Evolutionary conservation across 192 early-diverging fungal genomes (phyloP), one percentile per base, ranked within the genome.

Genomic region (Diversispora eburnea): DNA sequence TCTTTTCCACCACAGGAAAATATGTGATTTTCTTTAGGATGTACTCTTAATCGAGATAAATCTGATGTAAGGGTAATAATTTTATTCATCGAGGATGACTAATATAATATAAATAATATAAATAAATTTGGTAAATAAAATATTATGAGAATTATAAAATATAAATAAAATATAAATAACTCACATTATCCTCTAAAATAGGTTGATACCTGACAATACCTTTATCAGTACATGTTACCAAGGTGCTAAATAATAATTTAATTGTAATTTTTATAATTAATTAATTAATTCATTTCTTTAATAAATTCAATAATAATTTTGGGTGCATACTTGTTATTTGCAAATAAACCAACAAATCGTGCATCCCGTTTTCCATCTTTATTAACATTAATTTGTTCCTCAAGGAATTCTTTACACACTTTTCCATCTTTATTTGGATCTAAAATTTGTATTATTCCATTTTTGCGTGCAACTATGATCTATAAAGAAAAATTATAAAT

Each of bases 1-100:
- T 95, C 93, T 61, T 93, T 91, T 15, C 95, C 95, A 46, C 91
- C 95, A 6, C 90, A 90, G 0, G 91, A 93, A 78, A 98, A 84
- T 12, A 95, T 72, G 64, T 89, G 77, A 17, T 88, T 77, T 33
- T 86, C 76, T 54, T 78, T 78, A 17, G 85, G 84, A 73, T 94
- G 91, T 4, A 89, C 84, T 49, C 88, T 86, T 85, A 94, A 88
- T 20, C 86, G 77, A 65, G 81, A 88, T 39, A 93, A 85, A 47
- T 90, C 85, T 57, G 78, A 61, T 47, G 76, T 84, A 20, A 84
- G 77, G 52, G 78, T 81, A 3, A 82, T 10, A 15, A 61, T 74
- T 51, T 74, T 80, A 42, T 64, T 20, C 52, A 60, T 51, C n/a
- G 68, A 33, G 33, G 77, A 74, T 25, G 61, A 25, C 42, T 20